These are phyloP conservation scores for Penicillium turbatum DNA, from an alignment of 495 filamentous ascomycete species.

Conservation along the genomic window DNA sequence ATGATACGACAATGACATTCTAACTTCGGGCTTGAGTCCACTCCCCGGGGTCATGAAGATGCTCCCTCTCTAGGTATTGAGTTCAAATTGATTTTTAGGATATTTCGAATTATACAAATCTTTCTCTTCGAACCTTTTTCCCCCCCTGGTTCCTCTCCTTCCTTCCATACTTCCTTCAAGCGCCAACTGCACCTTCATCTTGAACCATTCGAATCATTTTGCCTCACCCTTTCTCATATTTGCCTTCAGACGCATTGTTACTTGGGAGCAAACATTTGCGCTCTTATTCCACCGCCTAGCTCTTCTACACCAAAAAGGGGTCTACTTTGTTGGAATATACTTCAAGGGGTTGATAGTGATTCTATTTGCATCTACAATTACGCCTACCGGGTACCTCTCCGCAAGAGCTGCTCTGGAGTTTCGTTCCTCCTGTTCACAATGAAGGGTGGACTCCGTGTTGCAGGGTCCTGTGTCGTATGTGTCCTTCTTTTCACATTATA, in stretches of 20 bases:
- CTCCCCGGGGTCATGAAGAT: not conserved
- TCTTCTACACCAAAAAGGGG: not conserved
- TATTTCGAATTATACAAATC: too few species aligned
- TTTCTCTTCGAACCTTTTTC: not conserved
- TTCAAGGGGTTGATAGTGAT: not conserved
- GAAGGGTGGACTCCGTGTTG: conserved; percentile 37
- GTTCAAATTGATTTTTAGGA: too few species aligned
- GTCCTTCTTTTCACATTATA: conserved; percentile 34
- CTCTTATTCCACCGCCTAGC: not conserved
- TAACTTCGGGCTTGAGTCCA: not conserved
- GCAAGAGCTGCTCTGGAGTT: conserved; percentile 3
- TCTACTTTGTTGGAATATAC: not conserved
- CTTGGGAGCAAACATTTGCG: not conserved
- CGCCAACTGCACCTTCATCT: not conserved
- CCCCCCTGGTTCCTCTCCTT: not conserved
- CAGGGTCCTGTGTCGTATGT: conserved; percentile 23
- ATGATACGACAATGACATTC: conserved; percentile 17
- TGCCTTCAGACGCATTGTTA: not conserved
- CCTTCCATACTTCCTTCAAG: not conserved
- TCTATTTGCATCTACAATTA: not conserved
- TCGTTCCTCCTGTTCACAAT: conserved; percentile 25
- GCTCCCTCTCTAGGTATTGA: too few species aligned
- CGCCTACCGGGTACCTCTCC: conserved; percentile 7
- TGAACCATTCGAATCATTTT: not conserved
- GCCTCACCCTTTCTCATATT: not conserved